Evolutionary conservation across 768 basidiomycete genomes (phyloP).

Genomic region (Hirschioporus abietinus): DNA sequence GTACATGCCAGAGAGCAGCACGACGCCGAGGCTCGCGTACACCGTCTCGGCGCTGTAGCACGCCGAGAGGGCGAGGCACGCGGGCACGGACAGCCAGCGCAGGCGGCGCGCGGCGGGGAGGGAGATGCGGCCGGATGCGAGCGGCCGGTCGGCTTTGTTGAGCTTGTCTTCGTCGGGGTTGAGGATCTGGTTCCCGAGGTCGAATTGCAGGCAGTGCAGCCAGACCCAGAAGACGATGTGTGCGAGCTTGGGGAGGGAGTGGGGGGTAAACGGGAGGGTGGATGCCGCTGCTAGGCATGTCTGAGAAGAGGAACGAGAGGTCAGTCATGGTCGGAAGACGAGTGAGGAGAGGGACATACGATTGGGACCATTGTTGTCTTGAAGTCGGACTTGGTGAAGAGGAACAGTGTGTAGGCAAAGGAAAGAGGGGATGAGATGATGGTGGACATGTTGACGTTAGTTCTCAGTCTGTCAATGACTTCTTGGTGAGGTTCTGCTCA

Average conservation of each 20-base stretch:
- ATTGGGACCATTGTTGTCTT: conserved; percentile 20
- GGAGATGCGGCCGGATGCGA: conserved; percentile 38
- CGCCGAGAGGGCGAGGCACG: conserved; percentile 30
- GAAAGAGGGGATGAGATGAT: neutral
- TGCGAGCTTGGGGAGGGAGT: conserved; percentile 14
- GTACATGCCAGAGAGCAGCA: conserved; percentile 29
- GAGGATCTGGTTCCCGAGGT: conserved; percentile 39
- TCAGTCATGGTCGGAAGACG: neutral
- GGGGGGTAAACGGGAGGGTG: conserved; percentile 8
- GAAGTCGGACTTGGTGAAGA: conserved; percentile 23
- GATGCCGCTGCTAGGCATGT: conserved; percentile 15
- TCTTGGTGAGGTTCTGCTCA: too few species aligned
- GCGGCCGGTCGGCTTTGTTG: conserved; percentile 41
- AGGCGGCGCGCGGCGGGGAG: conserved; percentile 28
- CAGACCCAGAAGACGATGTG: conserved; percentile 37
- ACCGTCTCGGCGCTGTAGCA: conserved; percentile 27
- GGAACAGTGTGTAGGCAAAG: conserved; percentile 14
- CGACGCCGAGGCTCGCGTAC: conserved; percentile 29
- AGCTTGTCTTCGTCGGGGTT: conserved; percentile 36
- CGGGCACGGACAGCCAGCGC: conserved; percentile 29
- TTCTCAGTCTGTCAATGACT: neutral
- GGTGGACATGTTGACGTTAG: neutral
- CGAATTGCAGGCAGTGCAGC: conserved; percentile 39
- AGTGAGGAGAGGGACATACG: conserved; percentile 11
- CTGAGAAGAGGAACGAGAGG: neutral